Evolutionary conservation across 139 green algal genomes (phyloP), one percentile per base, ranked within the genome.

Genomic region (Astrephomene gubernaculifera): DNA sequence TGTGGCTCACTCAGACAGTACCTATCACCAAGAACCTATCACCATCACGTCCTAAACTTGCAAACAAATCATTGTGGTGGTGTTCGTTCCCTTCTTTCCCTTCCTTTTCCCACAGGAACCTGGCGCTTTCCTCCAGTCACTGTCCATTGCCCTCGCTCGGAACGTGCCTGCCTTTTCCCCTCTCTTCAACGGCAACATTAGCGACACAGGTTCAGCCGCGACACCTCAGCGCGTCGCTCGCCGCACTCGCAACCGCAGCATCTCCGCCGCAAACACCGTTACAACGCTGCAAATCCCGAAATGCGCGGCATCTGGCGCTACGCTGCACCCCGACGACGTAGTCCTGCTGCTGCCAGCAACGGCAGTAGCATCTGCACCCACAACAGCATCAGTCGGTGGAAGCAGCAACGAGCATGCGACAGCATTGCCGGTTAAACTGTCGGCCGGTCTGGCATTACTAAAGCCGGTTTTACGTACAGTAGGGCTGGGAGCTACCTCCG

Each of bases 331-430:
- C 7, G 70, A 61, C 7, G 70, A 61, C 25, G 70, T 63, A 29
- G 70, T 78, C 22, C 44, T 78, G 70, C n/a, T 78, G 27, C 43
- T 78, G 70, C 70, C 43, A 4, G 10, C 68, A 24, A 29, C 67
- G 33, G 67, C 39, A 39, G 7, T 27, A 38, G 68, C 22, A 21
- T 10, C 10, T 25, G 39, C n/a, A n/a, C n/a, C n/a, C n/a, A n/a
- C n/a, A n/a, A n/a, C n/a, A n/a, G n/a, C n/a, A n/a, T n/a, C n/a
- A n/a, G n/a, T n/a, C n/a, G n/a, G n/a, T n/a, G n/a, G n/a, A n/a
- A n/a, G n/a, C n/a, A n/a, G n/a, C n/a, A n/a, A n/a, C n/a, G n/a
- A n/a, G n/a, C n/a, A n/a, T n/a, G n/a, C n/a, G n/a, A n/a, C n/a
- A n/a, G n/a, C n/a, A n/a, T 10, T 49, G 25, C 12, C 44, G 12